Evolutionary conservation across 495 filamentous ascomycete species (phyloP).

Genomic region (Cercophora samala): DNA sequence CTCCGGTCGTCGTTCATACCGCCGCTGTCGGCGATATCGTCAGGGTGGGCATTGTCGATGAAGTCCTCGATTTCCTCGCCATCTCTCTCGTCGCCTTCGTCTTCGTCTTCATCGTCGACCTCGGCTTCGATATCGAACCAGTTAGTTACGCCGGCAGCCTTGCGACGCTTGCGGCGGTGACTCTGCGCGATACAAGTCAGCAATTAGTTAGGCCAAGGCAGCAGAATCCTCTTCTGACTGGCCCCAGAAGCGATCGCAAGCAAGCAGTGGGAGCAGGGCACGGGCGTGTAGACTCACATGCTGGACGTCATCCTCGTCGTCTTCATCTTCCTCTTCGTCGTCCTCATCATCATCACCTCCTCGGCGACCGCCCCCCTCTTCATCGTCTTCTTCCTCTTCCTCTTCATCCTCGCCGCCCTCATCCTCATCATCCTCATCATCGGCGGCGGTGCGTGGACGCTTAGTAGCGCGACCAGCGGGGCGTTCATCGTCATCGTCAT

Average conservation of each 20-base stretch:
- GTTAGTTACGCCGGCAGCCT: conserved; percentile 59
- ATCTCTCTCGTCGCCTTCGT: conserved; percentile 83
- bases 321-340: conserved; percentile 57
- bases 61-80: conserved; percentile 78
- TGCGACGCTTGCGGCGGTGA: conserved; percentile 74
- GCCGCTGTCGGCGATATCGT: conserved; percentile 78
- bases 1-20: conserved; percentile 84
- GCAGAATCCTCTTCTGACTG: no score
- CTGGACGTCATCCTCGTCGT: conserved; percentile 41
- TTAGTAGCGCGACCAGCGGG: conserved; percentile 29
- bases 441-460: conserved; percentile 18
- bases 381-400: conserved; percentile 56
- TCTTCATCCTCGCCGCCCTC: conserved; percentile 47
- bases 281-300: conserved; percentile 31
- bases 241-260: background rate
- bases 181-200: conserved; percentile 46
- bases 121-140: conserved; percentile 97
- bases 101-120: conserved; percentile 93
- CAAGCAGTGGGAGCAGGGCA: background rate
- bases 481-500: conserved; percentile 35
- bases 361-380: conserved; percentile 52
- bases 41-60: conserved; percentile 83
- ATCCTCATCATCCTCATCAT: conserved; percentile 36
- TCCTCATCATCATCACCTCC: conserved; percentile 57
- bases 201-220: background rate